phyloP scores from a whole-genome alignment of 768 basidiomycete species.

The Holtermanniella nyarrowii region DNA sequence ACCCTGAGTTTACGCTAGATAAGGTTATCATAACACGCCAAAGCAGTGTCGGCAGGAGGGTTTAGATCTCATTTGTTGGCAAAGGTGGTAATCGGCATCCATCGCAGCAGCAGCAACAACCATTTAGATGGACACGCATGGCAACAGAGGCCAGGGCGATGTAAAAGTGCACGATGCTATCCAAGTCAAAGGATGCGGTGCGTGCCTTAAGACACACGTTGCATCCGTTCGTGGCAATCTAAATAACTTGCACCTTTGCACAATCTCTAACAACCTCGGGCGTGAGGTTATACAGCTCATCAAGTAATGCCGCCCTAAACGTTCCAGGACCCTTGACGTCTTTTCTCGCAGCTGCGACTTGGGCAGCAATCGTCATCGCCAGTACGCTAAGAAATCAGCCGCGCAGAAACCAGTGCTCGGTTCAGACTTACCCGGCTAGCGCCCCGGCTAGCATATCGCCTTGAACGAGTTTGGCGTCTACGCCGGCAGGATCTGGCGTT shows the following conservation, averaged over 20 bases:
- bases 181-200: too few relatives aligned
- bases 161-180: too few relatives aligned
- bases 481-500: constrained; percentile 16
- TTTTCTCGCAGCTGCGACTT: constrained; percentile 48
- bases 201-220: too few relatives aligned
- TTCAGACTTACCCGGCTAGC: constrained; percentile 57
- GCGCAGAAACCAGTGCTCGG: constrained; percentile 1
- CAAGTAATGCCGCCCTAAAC: constrained; percentile 57
- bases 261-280: constrained; percentile 28
- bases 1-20: too few relatives aligned
- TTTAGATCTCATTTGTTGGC: too few relatives aligned
- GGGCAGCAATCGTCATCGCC: constrained; percentile 54
- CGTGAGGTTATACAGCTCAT: constrained; percentile 47
- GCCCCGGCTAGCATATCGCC: constrained; percentile 71
- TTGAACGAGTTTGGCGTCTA: constrained; percentile 48
- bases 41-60: too few relatives aligned
- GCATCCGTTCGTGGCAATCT: neutral
- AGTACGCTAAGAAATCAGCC: constrained; percentile 46
- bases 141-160: too few relatives aligned
- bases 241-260: constrained; percentile 34
- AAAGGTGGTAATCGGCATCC: too few relatives aligned
- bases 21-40: too few relatives aligned
- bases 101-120: too few relatives aligned
- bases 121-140: too few relatives aligned
- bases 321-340: constrained; percentile 56